These are phyloP conservation scores for Dalbergia cultrata DNA, from an alignment of 306 rosid species.

Conservation along the genomic window DNA sequence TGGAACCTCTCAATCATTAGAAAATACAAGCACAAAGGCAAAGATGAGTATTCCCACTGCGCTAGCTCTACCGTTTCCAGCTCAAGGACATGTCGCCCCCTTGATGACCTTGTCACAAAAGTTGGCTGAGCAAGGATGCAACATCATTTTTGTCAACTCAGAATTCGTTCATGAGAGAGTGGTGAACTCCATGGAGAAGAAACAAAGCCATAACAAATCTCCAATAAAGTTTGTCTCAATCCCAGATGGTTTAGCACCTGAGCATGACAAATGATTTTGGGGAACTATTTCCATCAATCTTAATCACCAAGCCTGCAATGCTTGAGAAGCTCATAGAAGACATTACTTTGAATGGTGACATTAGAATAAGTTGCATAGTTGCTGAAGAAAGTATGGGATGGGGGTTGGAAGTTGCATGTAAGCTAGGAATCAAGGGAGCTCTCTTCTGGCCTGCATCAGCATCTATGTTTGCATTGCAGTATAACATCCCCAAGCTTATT, in stretches of 20 bases:
- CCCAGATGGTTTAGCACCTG: slow-evolving; percentile 42
- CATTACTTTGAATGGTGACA: not conserved
- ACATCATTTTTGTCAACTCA: slow-evolving; percentile 48
- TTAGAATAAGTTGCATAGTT: not conserved
- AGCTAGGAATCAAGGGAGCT: slow-evolving; percentile 30
- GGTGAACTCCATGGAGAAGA: not conserved
- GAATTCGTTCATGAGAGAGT: slow-evolving; percentile 38
- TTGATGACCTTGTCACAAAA: slow-evolving; percentile 44
- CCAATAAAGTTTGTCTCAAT: slow-evolving; percentile 24
- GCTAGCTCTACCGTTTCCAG: slow-evolving; percentile 40
- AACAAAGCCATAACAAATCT: not conserved
- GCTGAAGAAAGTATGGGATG: not conserved
- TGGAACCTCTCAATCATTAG: not conserved
- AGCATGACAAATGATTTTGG: slow-evolving; percentile 25
- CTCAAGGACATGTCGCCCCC: slow-evolving; percentile 56
- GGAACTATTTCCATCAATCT: not conserved
- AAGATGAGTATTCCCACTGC: slow-evolving; percentile 46
- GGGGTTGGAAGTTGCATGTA: slow-evolving; percentile 5
- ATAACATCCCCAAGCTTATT: slow-evolving; percentile 37
- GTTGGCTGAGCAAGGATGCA: slow-evolving; percentile 37
- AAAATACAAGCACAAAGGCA: not conserved
- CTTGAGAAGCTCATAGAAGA: slow-evolving; percentile 49
- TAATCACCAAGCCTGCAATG: slow-evolving; percentile 32
- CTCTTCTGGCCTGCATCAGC: slow-evolving; percentile 9
- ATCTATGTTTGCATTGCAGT: slow-evolving; percentile 13